These are phyloP conservation scores for Nicotiana otophora DNA, from an alignment of 257 asterid species.

Conservation along the genomic window DNA sequence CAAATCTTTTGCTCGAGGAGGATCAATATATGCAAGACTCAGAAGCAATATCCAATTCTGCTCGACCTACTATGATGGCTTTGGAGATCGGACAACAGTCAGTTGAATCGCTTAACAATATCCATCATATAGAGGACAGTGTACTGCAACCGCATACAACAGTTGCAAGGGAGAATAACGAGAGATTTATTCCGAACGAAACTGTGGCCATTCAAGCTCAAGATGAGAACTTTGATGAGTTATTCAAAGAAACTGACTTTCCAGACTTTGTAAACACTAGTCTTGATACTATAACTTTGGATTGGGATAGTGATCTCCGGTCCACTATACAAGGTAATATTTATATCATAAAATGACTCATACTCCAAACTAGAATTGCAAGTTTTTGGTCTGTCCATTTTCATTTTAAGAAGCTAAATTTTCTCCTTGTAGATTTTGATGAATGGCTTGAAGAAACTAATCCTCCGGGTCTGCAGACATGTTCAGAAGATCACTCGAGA, in stretches of 20 bases:
- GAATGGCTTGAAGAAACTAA: slow-evolving; percentile 11
- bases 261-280: background rate
- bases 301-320: background rate
- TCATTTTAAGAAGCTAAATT: background rate
- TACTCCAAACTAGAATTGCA: background rate
- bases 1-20: background rate
- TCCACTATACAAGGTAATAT: slow-evolving; percentile 1
- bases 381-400: background rate
- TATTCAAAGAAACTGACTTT: background rate
- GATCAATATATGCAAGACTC: background rate
- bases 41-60: background rate
- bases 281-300: background rate
- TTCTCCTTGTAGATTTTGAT: background rate
- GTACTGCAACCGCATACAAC: background rate
- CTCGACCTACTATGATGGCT: background rate
- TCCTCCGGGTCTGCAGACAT: background rate
- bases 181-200: background rate
- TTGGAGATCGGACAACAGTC: background rate
- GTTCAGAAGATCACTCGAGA: background rate
- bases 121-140: background rate
- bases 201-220: background rate
- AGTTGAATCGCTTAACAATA: background rate
- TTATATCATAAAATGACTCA: background rate
- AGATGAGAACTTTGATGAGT: background rate
- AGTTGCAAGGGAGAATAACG: background rate